Evolutionary conservation across 768 basidiomycete genomes (phyloP), one percentile per base, ranked within the genome.

Genomic region (Lactarius tabidus): DNA sequence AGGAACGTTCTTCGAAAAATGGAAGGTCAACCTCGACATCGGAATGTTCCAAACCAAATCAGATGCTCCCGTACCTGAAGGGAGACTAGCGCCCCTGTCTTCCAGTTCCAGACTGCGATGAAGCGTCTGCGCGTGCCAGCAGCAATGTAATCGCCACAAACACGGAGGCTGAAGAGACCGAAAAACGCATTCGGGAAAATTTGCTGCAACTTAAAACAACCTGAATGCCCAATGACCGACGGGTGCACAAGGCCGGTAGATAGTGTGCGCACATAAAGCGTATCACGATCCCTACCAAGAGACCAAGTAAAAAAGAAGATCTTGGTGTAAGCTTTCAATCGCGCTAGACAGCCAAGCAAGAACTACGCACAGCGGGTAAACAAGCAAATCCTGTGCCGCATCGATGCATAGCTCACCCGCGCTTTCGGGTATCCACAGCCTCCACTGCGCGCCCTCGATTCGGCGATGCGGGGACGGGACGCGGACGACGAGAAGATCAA

Each of bases 91-190:
- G 43, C 20, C 1, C 65, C 65, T 2, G 56, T 66, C 60, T 66
- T 66, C 65, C 65, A 66, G 28, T 66, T 66, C 65, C 65, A 66
- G 15, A 62, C 38, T 2, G 60, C 62, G n/a, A 66, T 62, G 26
- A 53, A 59, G 17, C 31, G 45, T 31, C 45, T 31, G 28, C 51
- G 57, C 20, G 57, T 45, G 60, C 20, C 57, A 3, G 56, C 52
- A 29, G 65, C 60, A 6, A 66, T 39, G 26, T 45, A 62, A 28
- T 66, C 65, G 1, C 65, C 65, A 14, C 39, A 45, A 2, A 66
- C 57, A 20, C 20, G 45, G 15, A 31, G 39, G 33, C 45, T 26
- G 15, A 17, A 33, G 20, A 61, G 20, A 6, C 59, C 51, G n/a
- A 35, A n/a, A 12, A 8, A 28, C 8, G 51, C 51, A 14, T 6